phyloP scores from a whole-genome alignment of 257 asterid species.

The Lantana camara region DNA sequence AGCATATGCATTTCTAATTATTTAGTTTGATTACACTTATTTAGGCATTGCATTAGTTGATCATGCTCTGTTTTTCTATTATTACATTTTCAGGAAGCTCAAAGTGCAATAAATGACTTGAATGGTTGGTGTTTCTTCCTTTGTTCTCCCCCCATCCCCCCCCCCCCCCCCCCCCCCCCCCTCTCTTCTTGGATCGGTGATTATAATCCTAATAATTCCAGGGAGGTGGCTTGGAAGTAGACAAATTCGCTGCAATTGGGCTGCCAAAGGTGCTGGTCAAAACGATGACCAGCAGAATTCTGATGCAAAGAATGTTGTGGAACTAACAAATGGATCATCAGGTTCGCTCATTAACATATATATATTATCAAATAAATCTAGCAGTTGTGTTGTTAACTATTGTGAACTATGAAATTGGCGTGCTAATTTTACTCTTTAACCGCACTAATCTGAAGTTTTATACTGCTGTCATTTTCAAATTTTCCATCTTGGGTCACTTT shows the following conservation, averaged over 20 bases:
- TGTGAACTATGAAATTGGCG: neutral
- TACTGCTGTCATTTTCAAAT: too few species aligned
- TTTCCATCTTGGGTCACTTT: too few species aligned
- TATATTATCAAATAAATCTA: neutral
- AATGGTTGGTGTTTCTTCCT: constrained; percentile 52
- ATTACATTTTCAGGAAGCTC: constrained; percentile 74
- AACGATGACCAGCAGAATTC: constrained; percentile 46
- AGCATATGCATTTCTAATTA: neutral
- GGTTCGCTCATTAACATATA: constrained; percentile 35
- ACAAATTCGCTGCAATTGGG: constrained; percentile 82
- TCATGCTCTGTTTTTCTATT: constrained; percentile 16
- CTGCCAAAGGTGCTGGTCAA: constrained; percentile 56
- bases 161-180: too few species aligned
- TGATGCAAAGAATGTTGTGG: constrained; percentile 48
- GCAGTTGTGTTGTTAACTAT: neutral
- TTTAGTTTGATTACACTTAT: neutral
- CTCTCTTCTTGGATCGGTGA: too few species aligned
- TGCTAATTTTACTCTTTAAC: too few species aligned
- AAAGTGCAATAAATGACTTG: constrained; percentile 73
- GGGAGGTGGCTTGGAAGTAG: constrained; percentile 78
- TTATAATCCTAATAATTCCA: constrained; percentile 27
- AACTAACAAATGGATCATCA: constrained; percentile 49
- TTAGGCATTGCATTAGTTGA: constrained; percentile 2
- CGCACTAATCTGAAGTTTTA: too few species aligned
- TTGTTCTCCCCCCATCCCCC: too few species aligned